Percentiles rank a stretch among this genome's conserved stretches.
Evolutionary conservation across 768 basidiomycete species (phyloP).

Genomic region (Xerocomellus dryophilus): DNA sequence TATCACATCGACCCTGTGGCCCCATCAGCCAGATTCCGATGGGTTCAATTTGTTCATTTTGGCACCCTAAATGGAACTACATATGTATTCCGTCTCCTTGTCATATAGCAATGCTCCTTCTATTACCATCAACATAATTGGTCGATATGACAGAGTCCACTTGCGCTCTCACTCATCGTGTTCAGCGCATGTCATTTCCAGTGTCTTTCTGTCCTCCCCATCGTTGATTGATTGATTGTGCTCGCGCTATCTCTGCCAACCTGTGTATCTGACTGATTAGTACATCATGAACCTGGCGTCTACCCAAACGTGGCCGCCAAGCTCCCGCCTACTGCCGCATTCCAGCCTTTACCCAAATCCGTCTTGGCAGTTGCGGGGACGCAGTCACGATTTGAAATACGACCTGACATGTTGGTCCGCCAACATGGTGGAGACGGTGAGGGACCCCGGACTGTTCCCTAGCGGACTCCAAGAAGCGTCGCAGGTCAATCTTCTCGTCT

Average conservation of each 20-base stretch:
- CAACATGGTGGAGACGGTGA: conserved; percentile 7
- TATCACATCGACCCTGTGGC: conserved; percentile 36
- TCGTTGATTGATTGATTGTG: conserved; percentile 18
- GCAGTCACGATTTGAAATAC: conserved; percentile 18
- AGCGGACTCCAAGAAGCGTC: conserved; percentile 7
- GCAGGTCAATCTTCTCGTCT: conserved; percentile 16
- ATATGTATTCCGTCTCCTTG: conserved; percentile 18
- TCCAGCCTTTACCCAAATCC: conserved; percentile 15
- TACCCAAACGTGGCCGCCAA: conserved; percentile 20
- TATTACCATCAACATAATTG: conserved; percentile 19
- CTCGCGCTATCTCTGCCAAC: not conserved
- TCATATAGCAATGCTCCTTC: conserved; percentile 20
- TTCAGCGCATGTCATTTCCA: not conserved
- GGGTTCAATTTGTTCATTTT: conserved; percentile 23
- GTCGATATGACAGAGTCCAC: conserved; percentile 12
- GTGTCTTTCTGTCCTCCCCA: not conserved
- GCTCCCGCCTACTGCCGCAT: conserved; percentile 24
- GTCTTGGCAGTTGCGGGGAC: conserved; percentile 18
- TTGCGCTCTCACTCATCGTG: conserved; percentile 9
- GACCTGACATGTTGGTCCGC: conserved; percentile 3
- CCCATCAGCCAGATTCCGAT: conserved; percentile 34
- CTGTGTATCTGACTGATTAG: conserved; percentile 11
- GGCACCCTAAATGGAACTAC: conserved; percentile 20
- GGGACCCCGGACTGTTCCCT: conserved; percentile 15
- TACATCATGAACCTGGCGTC: conserved; percentile 5